Base-by-base conservation (phyloP, 768 basidiomycete species). In the Trametes coccinea region DNA sequence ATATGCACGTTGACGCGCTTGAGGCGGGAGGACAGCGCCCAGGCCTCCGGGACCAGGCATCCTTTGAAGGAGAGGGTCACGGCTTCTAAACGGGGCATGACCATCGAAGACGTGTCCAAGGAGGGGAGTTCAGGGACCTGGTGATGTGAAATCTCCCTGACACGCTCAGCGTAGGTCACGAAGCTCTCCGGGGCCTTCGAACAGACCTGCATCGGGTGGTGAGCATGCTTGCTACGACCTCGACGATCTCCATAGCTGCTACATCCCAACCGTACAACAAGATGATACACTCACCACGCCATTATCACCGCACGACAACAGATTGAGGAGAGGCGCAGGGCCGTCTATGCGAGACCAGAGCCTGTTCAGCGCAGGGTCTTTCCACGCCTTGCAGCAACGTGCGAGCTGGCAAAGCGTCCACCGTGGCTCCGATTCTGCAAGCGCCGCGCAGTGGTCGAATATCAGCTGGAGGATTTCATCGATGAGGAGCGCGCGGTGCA, bases 401-500 rank as follows among this genome's bases (percentile, higher is more conserved):
- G 72, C 70, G 16, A 73, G 62, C 56, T 68, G 69, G 45, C 53
- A 55, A 8, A 68, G 61, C 5, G 67, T 66, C 60, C 60, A 59
- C 31, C 58, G 33, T 17, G 62, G 44, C 58, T 56, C 41, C 17
- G 43, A 16, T 0, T 48, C 8, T 27, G 58, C 29, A 5, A 52
- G 44, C 52, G 63, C 64, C n/a, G 60, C 33, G 52, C 71, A 72
- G 17, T 60, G 31, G 46, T 71, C 72, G 39, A 73, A 63, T 4
- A 73, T 59, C 14, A 62, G 56, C 52, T 68, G 56, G 8, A 73
- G 47, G 37, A 73, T 51, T 52, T 73, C 72, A 63, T 73, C 72
- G 34, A 73, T 70, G 52, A 70, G 68, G 29, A 73, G 66, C 2
- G 67, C 70, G 2, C 50, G 46, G 56, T 73, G 70, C 72, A 73